phyloP scores from a whole-genome alignment of 139 green algal species.

The Chlamydomonas sp. region DNA sequence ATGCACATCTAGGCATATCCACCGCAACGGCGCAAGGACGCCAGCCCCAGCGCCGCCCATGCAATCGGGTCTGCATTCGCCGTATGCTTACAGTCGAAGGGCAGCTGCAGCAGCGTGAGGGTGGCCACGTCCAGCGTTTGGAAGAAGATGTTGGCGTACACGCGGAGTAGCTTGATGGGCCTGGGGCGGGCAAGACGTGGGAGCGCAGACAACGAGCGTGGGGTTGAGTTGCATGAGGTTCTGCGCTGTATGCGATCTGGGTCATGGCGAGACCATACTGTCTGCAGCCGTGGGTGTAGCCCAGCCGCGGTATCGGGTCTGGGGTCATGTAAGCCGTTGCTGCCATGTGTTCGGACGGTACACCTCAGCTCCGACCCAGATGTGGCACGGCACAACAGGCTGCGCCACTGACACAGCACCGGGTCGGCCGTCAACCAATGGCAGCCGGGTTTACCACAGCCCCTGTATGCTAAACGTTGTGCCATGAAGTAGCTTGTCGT shows the following conservation, averaged over 20 bases:
- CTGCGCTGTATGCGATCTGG: not conserved
- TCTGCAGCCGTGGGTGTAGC: not conserved
- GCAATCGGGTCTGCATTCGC: too few species aligned
- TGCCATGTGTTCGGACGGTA: not conserved
- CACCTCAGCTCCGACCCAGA: not conserved
- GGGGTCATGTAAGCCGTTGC: too few species aligned
- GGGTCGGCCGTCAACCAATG: too few species aligned
- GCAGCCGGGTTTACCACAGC: not conserved
- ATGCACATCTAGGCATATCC: too few species aligned
- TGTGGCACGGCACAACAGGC: not conserved
- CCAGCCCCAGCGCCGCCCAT: too few species aligned
- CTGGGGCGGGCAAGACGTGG: not conserved
- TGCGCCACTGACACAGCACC: too few species aligned
- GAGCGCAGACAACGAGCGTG: not conserved
- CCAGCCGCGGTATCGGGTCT: not conserved
- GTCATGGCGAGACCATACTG: not conserved
- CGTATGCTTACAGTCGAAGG: slow-evolving; percentile 17
- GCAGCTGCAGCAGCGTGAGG: slow-evolving; percentile 33
- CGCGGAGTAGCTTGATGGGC: slow-evolving; percentile 39
- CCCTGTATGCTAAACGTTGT: not conserved
- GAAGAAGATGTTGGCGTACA: slow-evolving; percentile 36
- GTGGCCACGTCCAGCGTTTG: slow-evolving; percentile 25
- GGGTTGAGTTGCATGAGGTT: not conserved
- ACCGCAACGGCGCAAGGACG: too few species aligned
- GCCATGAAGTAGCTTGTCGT: not conserved